Percentiles rank a stretch among this genome's conserved stretches.
Evolutionary conservation across 2,329 filamentous ascomycete genomes (phyloP).

Genomic region (Tolypocladium ovalisporum): DNA sequence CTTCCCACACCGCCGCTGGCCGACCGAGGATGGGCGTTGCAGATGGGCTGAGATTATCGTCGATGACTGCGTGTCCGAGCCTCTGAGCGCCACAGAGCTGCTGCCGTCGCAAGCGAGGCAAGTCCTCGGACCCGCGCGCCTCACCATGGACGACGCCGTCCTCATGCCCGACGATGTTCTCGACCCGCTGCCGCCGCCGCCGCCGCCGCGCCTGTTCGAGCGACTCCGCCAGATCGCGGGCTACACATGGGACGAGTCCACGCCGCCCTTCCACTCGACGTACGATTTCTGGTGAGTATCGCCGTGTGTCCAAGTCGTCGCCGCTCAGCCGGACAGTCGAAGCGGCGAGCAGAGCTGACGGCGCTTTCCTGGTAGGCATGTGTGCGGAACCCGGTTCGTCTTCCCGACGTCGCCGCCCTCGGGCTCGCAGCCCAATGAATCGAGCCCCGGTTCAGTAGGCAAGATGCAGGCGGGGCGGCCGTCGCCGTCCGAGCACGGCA

Average conservation of each 20-base stretch:
- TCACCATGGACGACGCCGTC: slow-evolving; percentile 40
- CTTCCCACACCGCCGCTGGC: slow-evolving; percentile 3
- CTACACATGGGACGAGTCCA: slow-evolving; percentile 65
- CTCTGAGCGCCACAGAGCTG: slow-evolving; percentile 5
- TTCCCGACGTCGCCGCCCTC: slow-evolving; percentile 38
- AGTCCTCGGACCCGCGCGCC: neutral
- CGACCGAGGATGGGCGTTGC: slow-evolving; percentile 21
- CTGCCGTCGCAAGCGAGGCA: neutral
- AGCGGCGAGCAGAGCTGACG: neutral
- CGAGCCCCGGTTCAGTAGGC: slow-evolving; percentile 30
- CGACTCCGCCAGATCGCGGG: slow-evolving; percentile 62
- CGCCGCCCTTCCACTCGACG: slow-evolving; percentile 48
- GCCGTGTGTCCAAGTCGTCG: neutral
- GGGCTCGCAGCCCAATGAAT: slow-evolving; percentile 30
- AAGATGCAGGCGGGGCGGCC: slow-evolving; percentile 32
- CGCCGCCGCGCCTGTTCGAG: slow-evolving; percentile 58
- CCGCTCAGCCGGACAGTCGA: neutral
- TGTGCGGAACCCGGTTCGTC: slow-evolving; percentile 51
- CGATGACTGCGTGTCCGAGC: slow-evolving; percentile 15
- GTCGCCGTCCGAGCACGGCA: slow-evolving; percentile 26
- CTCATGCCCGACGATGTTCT: slow-evolving; percentile 41
- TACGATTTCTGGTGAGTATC: slow-evolving; percentile 73
- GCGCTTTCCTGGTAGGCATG: slow-evolving; percentile 38
- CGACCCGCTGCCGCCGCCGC: slow-evolving; percentile 53
- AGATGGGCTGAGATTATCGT: slow-evolving; percentile 12